Conservation (phyloP, 305 asterid species). For the Fraxinus sp. region DNA sequence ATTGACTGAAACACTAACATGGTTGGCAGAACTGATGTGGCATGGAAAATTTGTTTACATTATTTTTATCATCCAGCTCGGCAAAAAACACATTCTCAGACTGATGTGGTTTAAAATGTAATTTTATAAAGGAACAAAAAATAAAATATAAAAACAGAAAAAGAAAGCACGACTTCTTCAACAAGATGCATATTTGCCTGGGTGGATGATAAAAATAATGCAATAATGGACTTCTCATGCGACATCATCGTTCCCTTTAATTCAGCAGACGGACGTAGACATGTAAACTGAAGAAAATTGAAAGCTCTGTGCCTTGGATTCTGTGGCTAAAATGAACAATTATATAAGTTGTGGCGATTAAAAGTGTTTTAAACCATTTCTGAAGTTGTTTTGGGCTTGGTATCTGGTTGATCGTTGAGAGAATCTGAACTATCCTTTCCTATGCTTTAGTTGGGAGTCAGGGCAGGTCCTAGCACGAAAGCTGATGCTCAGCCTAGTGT, state of each 20-base stretch:
- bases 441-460: slow-evolving; percentile 80
- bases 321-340: neutral
- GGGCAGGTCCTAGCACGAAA: slow-evolving; percentile 91
- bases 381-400: neutral
- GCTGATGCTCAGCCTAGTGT: slow-evolving; percentile 80
- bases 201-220: neutral
- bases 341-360: neutral
- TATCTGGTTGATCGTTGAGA: neutral
- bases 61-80: neutral
- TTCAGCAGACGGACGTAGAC: neutral
- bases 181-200: neutral
- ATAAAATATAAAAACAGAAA: neutral
- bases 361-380: neutral
- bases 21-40: neutral
- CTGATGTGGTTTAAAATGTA: neutral
- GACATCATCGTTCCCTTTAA: neutral
- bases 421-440: slow-evolving; percentile 16
- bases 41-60: neutral
- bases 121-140: neutral
- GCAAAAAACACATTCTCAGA: neutral
- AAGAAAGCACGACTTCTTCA: neutral
- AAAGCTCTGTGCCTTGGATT: neutral
- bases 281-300: neutral
- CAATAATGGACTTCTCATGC: neutral
- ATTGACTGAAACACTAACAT: neutral